phyloP scores from a whole-genome alignment of 352 stramenopile species.

The Elongisporangium undulatum region DNA sequence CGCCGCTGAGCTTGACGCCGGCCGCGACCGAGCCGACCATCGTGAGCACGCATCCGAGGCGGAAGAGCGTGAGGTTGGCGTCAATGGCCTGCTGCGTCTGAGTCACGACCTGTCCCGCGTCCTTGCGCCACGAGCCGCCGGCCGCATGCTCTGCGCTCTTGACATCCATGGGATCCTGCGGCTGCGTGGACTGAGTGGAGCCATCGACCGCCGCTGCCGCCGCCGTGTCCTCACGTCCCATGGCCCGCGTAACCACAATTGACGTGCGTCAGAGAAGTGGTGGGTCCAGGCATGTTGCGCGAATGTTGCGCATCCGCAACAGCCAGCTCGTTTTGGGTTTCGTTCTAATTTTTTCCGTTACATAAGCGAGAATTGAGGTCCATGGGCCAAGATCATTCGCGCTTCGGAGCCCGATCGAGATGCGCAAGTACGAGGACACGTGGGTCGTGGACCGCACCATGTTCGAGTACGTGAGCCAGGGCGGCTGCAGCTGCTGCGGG shows the following conservation, averaged over 20 bases:
- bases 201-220: too few species aligned
- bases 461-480: constrained; percentile 93
- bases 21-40: constrained; percentile 35
- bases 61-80: constrained; percentile 63
- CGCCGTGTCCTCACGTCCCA: neutral
- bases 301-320: neutral
- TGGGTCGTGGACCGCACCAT: constrained; percentile 93
- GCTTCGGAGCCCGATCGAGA: constrained; percentile 8
- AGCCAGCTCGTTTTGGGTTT: neutral
- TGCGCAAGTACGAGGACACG: constrained; percentile 72
- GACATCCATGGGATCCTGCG: neutral
- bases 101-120: constrained; percentile 11
- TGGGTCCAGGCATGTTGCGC: neutral
- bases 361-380: neutral
- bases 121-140: neutral
- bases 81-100: constrained; percentile 52
- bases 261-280: neutral
- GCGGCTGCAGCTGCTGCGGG: constrained; percentile 89
- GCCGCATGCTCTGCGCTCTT: neutral
- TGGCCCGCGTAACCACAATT: neutral
- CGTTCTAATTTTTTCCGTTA: neutral
- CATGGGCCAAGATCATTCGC: neutral
- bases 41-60: constrained; percentile 41
- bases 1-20: constrained; percentile 46
- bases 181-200: neutral